phyloP scores from a whole-genome alignment of 176 grass and related monocot genomes.

The Oryza meridionalis region DNA sequence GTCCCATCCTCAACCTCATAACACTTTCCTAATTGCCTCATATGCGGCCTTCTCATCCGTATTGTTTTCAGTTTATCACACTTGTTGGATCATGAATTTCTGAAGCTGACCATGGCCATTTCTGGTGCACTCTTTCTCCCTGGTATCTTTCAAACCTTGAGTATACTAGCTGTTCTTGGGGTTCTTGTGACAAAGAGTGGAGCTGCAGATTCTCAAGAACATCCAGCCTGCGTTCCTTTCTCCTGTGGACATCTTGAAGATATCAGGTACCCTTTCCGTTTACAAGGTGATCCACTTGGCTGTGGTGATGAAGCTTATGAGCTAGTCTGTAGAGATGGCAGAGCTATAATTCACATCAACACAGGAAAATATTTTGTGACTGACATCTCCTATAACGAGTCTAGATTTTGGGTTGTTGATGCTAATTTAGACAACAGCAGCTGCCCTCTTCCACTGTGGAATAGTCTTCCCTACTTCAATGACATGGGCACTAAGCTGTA shows the following conservation, averaged over 20 bases:
- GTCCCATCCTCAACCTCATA: no score
- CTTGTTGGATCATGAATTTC: no score
- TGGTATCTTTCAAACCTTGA: neutral
- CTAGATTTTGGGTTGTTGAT: neutral
- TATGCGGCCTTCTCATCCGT: no score
- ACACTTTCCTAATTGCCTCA: no score
- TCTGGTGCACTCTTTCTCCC: neutral
- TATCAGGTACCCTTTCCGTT: neutral
- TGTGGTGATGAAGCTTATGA: neutral
- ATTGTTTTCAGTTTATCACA: no score
- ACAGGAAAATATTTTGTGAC: no score
- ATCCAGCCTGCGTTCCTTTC: slow-evolving; percentile 6
- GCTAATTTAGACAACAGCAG: neutral
- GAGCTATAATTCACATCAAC: no score
- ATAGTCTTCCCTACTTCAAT: neutral
- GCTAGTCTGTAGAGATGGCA: neutral
- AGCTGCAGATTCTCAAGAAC: neutral
- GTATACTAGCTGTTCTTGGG: neutral
- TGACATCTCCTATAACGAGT: neutral
- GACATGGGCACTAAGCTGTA: no score
- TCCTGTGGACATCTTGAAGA: slow-evolving; percentile 38
- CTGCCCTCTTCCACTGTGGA: slow-evolving; percentile 16
- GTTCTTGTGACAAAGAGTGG: neutral
- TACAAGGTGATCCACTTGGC: neutral
- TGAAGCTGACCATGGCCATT: slow-evolving; percentile 2